Evolutionary conservation across 2,329 filamentous ascomycete species (phyloP), one percentile per base, ranked within the genome.

Genomic region (Nemania sp.): DNA sequence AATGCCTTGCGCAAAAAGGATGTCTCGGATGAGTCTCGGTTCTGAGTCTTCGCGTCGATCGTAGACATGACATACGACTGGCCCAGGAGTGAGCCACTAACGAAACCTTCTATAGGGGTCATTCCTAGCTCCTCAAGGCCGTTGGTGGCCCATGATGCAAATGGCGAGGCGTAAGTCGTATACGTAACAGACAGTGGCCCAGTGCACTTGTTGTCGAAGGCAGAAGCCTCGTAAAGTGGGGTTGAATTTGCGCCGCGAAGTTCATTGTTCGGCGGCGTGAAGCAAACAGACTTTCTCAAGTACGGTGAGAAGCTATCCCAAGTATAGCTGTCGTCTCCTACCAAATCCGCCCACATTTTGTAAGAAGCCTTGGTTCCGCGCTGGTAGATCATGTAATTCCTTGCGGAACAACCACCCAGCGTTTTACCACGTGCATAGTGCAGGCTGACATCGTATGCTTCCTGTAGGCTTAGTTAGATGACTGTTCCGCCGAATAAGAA

Each of bases 341-440:
- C 50, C 1, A 6, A 5, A 17, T 52, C 50, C 11, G 43, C 50
- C 50, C 50, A 52, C 26, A 22, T 36, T 6, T 52, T 7, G 9
- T 3, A 26, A 1, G 50, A 52, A 2, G n/a, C 34, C 1, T 12
- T 9, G 6, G 28, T 48, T 5, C 19, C 19, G 2, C 50, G 49
- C 33, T 52, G 49, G 36, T 52, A 52, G 1, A 52, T 47, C 42
- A 52, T 46, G 26, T 24, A 52, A 22, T 52, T 52, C 5, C 41
- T 23, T 3, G 34, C 49, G 4, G 42, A 41, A 15, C 34, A 43
- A 17, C 39, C 48, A 6, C 41, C 49, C 17, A 52, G 34, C 2
- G 23, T 40, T n/a, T 49, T 49, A 5, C 47, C 47, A 5, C 37
- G 47, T 17, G 47, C 28, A 15, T 50, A 50, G 37, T 50, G 47